A percentile compares a stretch with the other conserved stretches of the same genome.
phyloP scores from a whole-genome alignment of 306 rosid genomes.

The Ammopiptanthus mongolicus region DNA sequence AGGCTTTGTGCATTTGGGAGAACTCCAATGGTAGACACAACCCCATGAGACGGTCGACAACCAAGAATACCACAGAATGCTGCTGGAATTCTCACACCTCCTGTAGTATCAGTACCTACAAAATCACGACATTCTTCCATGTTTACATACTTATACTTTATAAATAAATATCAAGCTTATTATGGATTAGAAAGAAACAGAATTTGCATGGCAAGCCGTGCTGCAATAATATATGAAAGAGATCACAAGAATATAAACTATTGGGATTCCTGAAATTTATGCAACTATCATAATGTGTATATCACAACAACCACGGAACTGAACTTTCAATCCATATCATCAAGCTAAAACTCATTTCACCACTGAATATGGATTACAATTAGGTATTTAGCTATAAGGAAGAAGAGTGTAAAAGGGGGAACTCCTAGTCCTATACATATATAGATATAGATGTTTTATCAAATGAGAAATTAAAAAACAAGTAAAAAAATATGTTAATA shows the following conservation, averaged over 20 bases:
- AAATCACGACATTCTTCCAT: not conserved
- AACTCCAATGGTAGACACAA: constrained; percentile 58
- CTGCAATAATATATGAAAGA: constrained; percentile 1
- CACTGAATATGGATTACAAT: not conserved
- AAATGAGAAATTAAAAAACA: not conserved
- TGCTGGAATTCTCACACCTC: constrained; percentile 80
- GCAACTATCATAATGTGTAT: not conserved
- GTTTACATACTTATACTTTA: not conserved
- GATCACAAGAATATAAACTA: constrained; percentile 17
- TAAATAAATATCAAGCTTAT: not conserved
- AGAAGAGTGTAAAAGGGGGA: not conserved
- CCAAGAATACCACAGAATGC: constrained; percentile 78
- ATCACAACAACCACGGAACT: constrained; percentile 1
- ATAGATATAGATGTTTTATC: not conserved
- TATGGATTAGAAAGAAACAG: not conserved
- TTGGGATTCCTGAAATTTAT: not conserved
- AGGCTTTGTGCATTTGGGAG: constrained; percentile 73
- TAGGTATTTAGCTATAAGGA: not conserved
- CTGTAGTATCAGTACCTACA: constrained; percentile 79
- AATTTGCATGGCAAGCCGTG: not conserved
- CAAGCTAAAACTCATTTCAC: not conserved
- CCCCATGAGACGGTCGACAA: constrained; percentile 80
- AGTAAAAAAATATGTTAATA: not conserved
- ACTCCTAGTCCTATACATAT: not conserved
- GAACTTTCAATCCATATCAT: not conserved